Percentiles rank a stretch among this genome's conserved stretches.
phyloP scores from a whole-genome alignment of 129 eudicot genomes.

The Arctium lappa region DNA sequence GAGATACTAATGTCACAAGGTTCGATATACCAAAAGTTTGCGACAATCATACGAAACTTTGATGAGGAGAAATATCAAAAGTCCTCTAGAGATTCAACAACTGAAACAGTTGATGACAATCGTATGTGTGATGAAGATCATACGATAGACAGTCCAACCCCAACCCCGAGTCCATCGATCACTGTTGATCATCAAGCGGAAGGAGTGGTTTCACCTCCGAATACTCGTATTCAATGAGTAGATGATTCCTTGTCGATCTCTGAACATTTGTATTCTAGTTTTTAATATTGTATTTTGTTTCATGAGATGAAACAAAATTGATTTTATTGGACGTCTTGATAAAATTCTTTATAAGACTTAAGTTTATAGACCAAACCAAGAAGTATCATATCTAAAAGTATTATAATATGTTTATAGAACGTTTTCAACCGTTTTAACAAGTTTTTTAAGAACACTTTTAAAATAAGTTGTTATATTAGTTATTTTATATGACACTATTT shows the following conservation, averaged over 20 bases:
- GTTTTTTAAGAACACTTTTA: too few species aligned
- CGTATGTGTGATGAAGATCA: neutral
- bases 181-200: neutral
- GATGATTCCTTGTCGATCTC: neutral
- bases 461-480: too few species aligned
- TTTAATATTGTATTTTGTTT: neutral
- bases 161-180: neutral
- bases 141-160: neutral
- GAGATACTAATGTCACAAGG: constrained; percentile 12
- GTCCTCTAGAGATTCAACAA: neutral
- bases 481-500: too few species aligned
- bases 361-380: too few species aligned
- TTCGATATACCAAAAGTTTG: constrained; percentile 3
- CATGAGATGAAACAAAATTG: neutral
- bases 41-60: neutral
- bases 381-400: too few species aligned
- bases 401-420: too few species aligned
- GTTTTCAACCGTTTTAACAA: too few species aligned
- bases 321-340: too few species aligned
- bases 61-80: neutral
- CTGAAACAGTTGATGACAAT: neutral
- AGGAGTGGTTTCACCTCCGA: neutral
- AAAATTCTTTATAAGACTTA: too few species aligned
- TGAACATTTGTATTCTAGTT: neutral
- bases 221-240: neutral